phyloP scores from a whole-genome alignment of 768 basidiomycete genomes.

The Rhodotorula paludigena region DNA sequence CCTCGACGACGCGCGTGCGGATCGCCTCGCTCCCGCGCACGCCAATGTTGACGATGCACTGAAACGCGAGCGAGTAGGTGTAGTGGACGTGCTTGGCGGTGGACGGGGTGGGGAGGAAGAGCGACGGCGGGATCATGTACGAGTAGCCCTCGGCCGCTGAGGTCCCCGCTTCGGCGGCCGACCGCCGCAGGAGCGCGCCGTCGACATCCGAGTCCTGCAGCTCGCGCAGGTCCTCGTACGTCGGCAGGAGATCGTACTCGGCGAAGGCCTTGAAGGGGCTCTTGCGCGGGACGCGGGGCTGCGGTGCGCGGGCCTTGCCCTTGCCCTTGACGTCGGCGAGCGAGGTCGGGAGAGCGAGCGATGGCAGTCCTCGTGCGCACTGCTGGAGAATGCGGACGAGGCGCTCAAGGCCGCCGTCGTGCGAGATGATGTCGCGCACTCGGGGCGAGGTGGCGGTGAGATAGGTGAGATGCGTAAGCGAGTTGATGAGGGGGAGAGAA shows the following conservation, averaged over 20 bases:
- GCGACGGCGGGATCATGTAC: conserved; percentile 42
- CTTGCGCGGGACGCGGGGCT: conserved; percentile 7
- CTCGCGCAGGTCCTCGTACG: conserved; percentile 4
- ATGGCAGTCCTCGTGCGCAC: conserved; percentile 49
- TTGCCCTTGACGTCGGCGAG: conserved; percentile 19
- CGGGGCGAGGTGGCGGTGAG: conserved; percentile 95
- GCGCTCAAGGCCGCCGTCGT: conserved; percentile 94
- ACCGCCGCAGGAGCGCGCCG: conserved; percentile 3
- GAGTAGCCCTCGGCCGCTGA: background rate
- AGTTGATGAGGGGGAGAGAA: conserved; percentile 75
- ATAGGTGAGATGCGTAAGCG: conserved; percentile 89
- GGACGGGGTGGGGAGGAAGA: conserved; percentile 17
- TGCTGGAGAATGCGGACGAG: conserved; percentile 83
- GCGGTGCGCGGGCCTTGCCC: background rate
- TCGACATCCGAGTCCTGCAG: conserved; percentile 1
- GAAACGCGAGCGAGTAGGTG: conserved; percentile 87
- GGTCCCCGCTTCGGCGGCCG: background rate
- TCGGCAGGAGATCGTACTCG: conserved; percentile 33
- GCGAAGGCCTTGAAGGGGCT: conserved; percentile 40
- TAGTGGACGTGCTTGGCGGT: conserved; percentile 51
- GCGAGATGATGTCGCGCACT: conserved; percentile 96
- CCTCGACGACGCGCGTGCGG: conserved; percentile 84
- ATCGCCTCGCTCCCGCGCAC: conserved; percentile 91
- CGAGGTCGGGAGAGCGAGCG: background rate
- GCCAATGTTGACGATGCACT: conserved; percentile 94